Evolutionary conservation across 2,329 filamentous ascomycete species (phyloP).

Genomic region (Alternaria conjuncta): DNA sequence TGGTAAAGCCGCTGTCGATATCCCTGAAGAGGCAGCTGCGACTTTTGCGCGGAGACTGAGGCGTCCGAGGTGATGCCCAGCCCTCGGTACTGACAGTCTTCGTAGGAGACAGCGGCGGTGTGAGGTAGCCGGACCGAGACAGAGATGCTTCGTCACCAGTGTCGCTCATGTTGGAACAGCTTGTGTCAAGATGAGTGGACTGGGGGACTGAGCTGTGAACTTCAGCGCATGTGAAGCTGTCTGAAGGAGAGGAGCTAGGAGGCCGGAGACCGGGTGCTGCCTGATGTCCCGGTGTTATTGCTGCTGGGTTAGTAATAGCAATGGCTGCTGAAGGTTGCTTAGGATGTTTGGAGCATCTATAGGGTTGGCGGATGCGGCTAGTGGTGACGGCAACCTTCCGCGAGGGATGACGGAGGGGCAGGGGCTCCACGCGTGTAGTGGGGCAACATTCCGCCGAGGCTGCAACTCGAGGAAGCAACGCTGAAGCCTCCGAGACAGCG

Average conservation of each 20-base stretch:
- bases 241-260: conserved; percentile 15
- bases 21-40: conserved; percentile 33
- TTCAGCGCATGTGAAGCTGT: conserved; percentile 35
- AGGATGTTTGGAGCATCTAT: conserved; percentile 24
- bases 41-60: conserved; percentile 39
- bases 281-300: conserved; percentile 32
- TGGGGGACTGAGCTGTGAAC: conserved; percentile 1
- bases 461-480: conserved; percentile 21
- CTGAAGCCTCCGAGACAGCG: conserved; percentile 8
- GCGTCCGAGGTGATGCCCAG: conserved; percentile 40
- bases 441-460: conserved; percentile 35
- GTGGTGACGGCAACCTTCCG: conserved; percentile 21
- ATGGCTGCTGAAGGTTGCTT: conserved; percentile 23
- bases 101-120: conserved; percentile 44
- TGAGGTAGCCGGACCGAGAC: conserved; percentile 28
- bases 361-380: conserved; percentile 15
- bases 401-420: conserved; percentile 23
- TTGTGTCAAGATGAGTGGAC: conserved; percentile 6
- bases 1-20: conserved; percentile 11
- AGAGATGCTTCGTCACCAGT: conserved; percentile 23
- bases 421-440: conserved; percentile 36
- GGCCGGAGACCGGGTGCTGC: conserved; percentile 8
- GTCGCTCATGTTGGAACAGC: conserved; percentile 29
- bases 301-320: conserved; percentile 45
- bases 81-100: conserved; percentile 43